A percentile compares a stretch with the other conserved stretches of the same genome.
Evolutionary conservation across 371 early-diverging fungal genomes (phyloP).

Genomic region (Apophysomyces elegans): DNA sequence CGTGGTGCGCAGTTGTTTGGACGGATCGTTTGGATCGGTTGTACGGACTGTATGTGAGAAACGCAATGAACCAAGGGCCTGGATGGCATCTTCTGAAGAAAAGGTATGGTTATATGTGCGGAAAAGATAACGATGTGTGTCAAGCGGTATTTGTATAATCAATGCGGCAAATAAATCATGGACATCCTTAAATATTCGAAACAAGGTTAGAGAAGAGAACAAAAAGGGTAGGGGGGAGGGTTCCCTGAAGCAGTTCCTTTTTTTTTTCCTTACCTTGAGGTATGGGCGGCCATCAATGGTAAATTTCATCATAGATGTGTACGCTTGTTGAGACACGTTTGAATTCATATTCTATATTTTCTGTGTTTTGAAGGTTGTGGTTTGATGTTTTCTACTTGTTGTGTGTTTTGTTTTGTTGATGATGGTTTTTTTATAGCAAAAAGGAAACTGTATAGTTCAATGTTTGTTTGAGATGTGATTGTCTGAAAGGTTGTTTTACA

Average conservation of each 20-base stretch:
- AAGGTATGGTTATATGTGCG: constrained; percentile 61
- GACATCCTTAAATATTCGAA: constrained; percentile 48
- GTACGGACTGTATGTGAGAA: constrained; percentile 61
- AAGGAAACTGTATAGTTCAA: too few relatives aligned
- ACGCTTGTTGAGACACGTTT: constrained; percentile 46
- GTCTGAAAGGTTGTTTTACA: background rate
- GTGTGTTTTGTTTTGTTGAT: too few relatives aligned
- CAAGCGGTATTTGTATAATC: constrained; percentile 59
- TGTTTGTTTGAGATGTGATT: background rate
- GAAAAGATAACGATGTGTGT: constrained; percentile 59
- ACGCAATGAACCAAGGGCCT: constrained; percentile 52
- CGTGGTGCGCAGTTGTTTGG: constrained; percentile 46
- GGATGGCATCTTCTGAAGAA: constrained; percentile 61
- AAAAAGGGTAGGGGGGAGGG: too few relatives aligned
- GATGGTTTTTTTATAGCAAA: too few relatives aligned
- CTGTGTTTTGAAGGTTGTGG: background rate
- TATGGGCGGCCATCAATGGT: constrained; percentile 54
- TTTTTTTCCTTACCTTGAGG: constrained; percentile 37
- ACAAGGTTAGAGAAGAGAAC: background rate
- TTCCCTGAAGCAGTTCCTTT: background rate
- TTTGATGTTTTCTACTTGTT: background rate
- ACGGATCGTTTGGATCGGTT: constrained; percentile 62
- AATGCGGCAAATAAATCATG: constrained; percentile 66
- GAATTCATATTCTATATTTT: constrained; percentile 29
- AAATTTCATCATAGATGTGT: constrained; percentile 56